A percentile compares a stretch with the other conserved stretches of the same genome.
These are phyloP conservation scores for Ceratocystis cacaofunesta DNA, from an alignment of 2,329 filamentous ascomycete species.

Conservation along the genomic window DNA sequence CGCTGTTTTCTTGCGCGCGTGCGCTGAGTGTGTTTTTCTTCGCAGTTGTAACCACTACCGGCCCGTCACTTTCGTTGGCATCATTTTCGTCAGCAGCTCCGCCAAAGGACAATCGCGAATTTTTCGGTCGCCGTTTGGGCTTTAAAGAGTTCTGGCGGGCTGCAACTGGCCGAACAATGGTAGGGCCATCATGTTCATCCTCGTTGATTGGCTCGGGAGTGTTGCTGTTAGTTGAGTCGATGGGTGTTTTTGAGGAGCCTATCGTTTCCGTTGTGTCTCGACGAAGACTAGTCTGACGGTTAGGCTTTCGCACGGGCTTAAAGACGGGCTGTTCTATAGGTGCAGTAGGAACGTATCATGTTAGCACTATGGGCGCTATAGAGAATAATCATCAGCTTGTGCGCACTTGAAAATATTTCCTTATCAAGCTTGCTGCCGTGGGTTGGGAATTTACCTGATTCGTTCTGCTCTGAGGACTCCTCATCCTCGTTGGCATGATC, in stretches of 20 bases:
- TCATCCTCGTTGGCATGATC: slow-evolving; percentile 47
- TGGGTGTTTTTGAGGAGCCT: slow-evolving; percentile 17
- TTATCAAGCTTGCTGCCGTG: slow-evolving; percentile 7
- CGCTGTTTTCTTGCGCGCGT: slow-evolving; percentile 51
- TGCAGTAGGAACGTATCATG: neutral
- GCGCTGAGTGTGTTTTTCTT: slow-evolving; percentile 54
- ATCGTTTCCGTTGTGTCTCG: slow-evolving; percentile 33
- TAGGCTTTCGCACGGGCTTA: slow-evolving; percentile 36
- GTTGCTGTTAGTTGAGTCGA: slow-evolving; percentile 18
- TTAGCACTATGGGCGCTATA: slow-evolving; percentile 6
- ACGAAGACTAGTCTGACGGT: slow-evolving; percentile 43
- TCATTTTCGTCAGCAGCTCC: slow-evolving; percentile 34
- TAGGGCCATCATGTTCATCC: slow-evolving; percentile 32
- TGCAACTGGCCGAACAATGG: slow-evolving; percentile 35
- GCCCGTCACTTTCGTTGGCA: slow-evolving; percentile 37
- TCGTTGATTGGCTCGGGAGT: slow-evolving; percentile 25
- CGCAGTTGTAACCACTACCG: slow-evolving; percentile 38
- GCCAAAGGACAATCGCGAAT: slow-evolving; percentile 64
- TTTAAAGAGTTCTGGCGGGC: slow-evolving; percentile 35
- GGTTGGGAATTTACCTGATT: slow-evolving; percentile 10
- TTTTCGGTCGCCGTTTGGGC: slow-evolving; percentile 52
- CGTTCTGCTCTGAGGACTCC: slow-evolving; percentile 3
- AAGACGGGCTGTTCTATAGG: slow-evolving; percentile 11
- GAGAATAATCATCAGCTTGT: slow-evolving; percentile 5
- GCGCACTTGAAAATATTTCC: neutral